A percentile compares a stretch with the other conserved stretches of the same genome.
Evolutionary conservation across 352 stramenopile genomes (phyloP).

Genomic region (Phytopythium boreale): DNA sequence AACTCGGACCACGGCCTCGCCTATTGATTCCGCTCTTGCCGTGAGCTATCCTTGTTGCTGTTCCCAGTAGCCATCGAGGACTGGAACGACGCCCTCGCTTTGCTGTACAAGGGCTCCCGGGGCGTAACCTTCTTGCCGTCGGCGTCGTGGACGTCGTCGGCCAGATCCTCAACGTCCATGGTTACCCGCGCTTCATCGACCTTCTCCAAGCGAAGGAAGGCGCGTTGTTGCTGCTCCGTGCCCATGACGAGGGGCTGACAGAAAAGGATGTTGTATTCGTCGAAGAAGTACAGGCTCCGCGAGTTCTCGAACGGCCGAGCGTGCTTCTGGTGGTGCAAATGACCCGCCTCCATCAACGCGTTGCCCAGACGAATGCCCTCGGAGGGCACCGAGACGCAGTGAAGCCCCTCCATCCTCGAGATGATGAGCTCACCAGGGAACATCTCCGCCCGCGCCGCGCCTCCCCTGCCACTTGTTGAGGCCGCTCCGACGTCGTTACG

Average conservation of each 20-base stretch:
- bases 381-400: conserved; percentile 18
- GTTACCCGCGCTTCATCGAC: not conserved
- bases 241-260: conserved; percentile 19
- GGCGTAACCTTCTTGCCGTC: not conserved
- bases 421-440: conserved; percentile 32
- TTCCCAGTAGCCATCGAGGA: not conserved
- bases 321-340: conserved; percentile 50
- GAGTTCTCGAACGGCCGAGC: conserved; percentile 27
- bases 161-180: not conserved
- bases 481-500: conserved; percentile 17
- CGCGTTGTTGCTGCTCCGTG: not conserved
- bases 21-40: not conserved
- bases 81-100: not conserved
- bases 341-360: conserved; percentile 42
- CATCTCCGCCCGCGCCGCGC: conserved; percentile 9
- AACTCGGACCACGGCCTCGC: not conserved
- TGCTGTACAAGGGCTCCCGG: not conserved
- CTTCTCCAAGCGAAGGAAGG: not conserved
- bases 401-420: conserved; percentile 25
- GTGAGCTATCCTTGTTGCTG: not conserved
- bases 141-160: not conserved
- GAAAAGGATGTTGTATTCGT: conserved; percentile 31
- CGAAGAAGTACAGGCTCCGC: conserved; percentile 34
- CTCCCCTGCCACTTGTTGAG: conserved; percentile 11
- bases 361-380: conserved; percentile 45